These are phyloP conservation scores for Penicillium manginii DNA, from an alignment of 495 filamentous ascomycete genomes.

Conservation along the genomic window DNA sequence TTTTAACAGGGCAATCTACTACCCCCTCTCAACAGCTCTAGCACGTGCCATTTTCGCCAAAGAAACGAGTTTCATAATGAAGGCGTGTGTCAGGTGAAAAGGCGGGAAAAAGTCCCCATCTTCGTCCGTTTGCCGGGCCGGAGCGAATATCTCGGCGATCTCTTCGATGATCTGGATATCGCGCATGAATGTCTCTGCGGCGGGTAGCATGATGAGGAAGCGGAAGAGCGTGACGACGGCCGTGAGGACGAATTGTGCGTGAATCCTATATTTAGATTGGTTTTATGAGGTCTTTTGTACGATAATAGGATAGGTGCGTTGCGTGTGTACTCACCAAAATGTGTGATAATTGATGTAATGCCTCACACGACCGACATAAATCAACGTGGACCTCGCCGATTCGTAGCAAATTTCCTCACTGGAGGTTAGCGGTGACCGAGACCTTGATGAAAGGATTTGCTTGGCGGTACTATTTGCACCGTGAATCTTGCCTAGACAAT, in stretches of 20 bases:
- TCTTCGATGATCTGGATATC: slow-evolving; percentile 26
- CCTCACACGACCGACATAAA: slow-evolving; percentile 26
- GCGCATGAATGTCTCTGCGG: slow-evolving; percentile 14
- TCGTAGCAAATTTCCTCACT: slow-evolving; percentile 32
- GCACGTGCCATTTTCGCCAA: slow-evolving; percentile 12
- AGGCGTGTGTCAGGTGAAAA: slow-evolving; percentile 22
- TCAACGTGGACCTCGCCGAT: slow-evolving; percentile 27
- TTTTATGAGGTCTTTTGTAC: not conserved
- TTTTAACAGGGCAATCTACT: not conserved
- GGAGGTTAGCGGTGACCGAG: slow-evolving; percentile 21
- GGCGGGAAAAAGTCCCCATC: slow-evolving; percentile 23
- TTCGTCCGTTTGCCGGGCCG: slow-evolving; percentile 1
- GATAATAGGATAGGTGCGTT: not conserved
- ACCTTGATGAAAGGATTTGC: slow-evolving; percentile 7
- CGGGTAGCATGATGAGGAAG: slow-evolving; percentile 22
- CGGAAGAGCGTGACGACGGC: slow-evolving; percentile 27
- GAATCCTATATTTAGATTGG: slow-evolving; percentile 21
- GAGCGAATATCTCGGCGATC: slow-evolving; percentile 12
- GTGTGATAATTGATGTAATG: slow-evolving; percentile 30
- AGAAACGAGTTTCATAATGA: slow-evolving; percentile 20
- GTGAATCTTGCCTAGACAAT: slow-evolving; percentile 32
- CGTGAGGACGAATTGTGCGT: slow-evolving; percentile 30
- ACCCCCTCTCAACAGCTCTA: slow-evolving; percentile 3
- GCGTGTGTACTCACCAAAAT: slow-evolving; percentile 24
- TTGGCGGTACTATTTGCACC: slow-evolving; percentile 18